A percentile compares a stretch with the other conserved stretches of the same genome.
These are phyloP conservation scores for Trichosphaerium sp. DNA, from an alignment of 78 protist genomes.

Conservation along the genomic window DNA sequence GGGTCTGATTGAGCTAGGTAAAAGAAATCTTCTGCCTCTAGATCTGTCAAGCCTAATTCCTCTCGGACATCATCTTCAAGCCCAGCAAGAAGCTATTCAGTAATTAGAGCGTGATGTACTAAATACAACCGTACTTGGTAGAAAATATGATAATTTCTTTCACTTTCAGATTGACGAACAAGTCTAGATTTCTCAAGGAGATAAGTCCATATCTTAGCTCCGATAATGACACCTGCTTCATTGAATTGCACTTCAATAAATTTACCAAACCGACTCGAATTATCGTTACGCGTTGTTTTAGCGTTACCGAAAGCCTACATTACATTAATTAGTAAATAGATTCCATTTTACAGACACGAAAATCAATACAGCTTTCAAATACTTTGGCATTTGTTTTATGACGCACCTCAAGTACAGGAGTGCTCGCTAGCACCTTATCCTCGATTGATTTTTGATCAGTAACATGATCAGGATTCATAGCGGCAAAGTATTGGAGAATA, in stretches of 20 bases:
- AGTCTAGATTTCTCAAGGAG: constrained; percentile 74
- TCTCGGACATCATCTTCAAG: constrained; percentile 18
- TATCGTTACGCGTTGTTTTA: constrained; percentile 9
- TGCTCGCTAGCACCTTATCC: constrained; percentile 37
- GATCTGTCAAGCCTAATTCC: constrained; percentile 9
- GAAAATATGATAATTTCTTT: constrained; percentile 76
- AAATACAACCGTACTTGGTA: constrained; percentile 56
- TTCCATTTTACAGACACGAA: constrained; percentile 79
- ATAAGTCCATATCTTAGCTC: constrained; percentile 66
- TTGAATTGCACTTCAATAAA: constrained; percentile 62
- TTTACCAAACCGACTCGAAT: constrained; percentile 72
- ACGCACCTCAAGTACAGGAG: constrained; percentile 81
- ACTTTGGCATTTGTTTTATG: constrained; percentile 92
- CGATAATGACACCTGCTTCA: constrained; percentile 46
- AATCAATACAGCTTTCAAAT: too few relatives aligned
- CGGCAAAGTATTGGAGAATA: constrained; percentile 51
- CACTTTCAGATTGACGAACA: constrained; percentile 56
- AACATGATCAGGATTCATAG: constrained; percentile 54
- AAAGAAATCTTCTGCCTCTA: constrained; percentile 17
- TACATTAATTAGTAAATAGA: background rate
- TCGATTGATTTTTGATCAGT: too few relatives aligned
- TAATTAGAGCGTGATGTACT: too few relatives aligned
- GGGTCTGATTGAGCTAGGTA: constrained; percentile 35
- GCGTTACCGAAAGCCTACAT: constrained; percentile 61
- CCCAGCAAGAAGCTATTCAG: too few relatives aligned